Base-by-base conservation (phyloP, 148 eudicot genomes). In the Chenopodium album region DNA sequence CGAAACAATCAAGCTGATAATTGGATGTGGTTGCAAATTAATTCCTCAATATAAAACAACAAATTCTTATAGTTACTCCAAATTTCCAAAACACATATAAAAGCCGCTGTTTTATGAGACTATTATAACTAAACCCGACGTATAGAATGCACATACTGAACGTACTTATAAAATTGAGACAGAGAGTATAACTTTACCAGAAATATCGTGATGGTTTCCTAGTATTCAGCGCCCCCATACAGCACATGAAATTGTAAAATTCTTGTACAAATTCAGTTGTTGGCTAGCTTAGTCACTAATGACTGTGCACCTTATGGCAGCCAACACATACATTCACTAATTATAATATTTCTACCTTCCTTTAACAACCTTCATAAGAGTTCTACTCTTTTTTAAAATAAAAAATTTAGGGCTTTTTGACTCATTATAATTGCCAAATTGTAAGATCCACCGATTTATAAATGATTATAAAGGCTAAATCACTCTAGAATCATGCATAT, bases 251-350 rank as follows among this genome's bases (percentile, higher is more conserved):
- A 59, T 12, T 10, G 29, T 2, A 22, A 31, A 73, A 50, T 2
- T 9, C 17, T 65, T 65, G 19, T 59, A 76, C 64, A 54, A 76
- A 19, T 31, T 54, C n/a, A 59, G 65, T 17, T 52, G 47, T 46
- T 31, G 32, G 32, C 47, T 34, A 32, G 74, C 67, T 76, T 76
- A 76, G 47, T 76, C 78, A 56, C 48, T 76, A 7, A 19, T 76
- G 78, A 76, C 67, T 76, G 54, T 76, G 78, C 78, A 76, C 9
- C 17, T 32, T 2, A 32, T 31, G 16, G 37, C 13, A 20, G 68
- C 68, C 78, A 76, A 31, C 78, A 76, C 28, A 62, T 41, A 76
- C 28, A 62, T 41, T 7, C 50, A 62, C 32, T 54, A 72, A 46
- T 72, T 20, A 44, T 72, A 41, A 22, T 46, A 69, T 7, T 16